Conservation (phyloP, 2,329 filamentous ascomycete species). For the Alternaria conjuncta region DNA sequence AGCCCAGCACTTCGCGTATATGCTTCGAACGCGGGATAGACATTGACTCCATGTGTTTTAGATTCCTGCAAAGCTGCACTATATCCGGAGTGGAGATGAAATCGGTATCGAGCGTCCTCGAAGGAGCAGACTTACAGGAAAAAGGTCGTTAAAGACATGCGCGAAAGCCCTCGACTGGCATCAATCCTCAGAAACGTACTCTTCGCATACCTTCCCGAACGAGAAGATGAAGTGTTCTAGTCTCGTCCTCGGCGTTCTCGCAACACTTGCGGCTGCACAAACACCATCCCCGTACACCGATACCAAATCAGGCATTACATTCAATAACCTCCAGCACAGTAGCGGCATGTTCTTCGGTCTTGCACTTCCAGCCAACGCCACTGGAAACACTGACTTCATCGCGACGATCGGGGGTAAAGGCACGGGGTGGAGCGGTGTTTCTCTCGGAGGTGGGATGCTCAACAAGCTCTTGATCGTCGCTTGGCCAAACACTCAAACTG, state of each 20-base stretch:
- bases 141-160: neutral
- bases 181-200: neutral
- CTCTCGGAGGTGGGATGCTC: neutral
- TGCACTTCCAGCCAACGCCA: neutral
- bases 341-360: neutral
- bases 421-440: neutral
- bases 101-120: neutral
- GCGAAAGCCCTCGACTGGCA: neutral
- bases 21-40: neutral
- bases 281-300: neutral
- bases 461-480: neutral
- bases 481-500: neutral
- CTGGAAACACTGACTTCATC: neutral
- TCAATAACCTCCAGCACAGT: neutral
- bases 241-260: neutral
- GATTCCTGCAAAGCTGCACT: neutral
- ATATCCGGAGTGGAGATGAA: neutral
- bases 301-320: neutral
- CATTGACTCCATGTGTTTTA: neutral
- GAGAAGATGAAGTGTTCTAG: neutral
- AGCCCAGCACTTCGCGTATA: neutral
- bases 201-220: neutral
- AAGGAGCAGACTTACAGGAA: neutral
- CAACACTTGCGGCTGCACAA: neutral
- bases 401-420: neutral